A percentile compares a stretch with the other conserved stretches of the same genome.
Evolutionary conservation across 768 basidiomycete species (phyloP).

Genomic region (Lentinula sp.): DNA sequence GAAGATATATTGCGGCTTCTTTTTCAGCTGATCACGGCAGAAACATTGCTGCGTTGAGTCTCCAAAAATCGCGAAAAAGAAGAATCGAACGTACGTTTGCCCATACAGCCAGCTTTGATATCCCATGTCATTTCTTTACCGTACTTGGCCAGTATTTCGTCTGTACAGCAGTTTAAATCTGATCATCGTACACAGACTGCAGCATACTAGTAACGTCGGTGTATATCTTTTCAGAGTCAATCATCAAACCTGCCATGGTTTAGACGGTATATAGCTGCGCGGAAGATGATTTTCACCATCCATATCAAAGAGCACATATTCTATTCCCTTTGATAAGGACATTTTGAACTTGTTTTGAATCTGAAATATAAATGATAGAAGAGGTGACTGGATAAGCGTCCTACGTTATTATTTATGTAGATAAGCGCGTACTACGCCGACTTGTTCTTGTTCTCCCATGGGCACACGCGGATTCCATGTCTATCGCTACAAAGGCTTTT

Average conservation of each 20-base stretch:
- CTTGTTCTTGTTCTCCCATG: neutral
- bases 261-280: neutral
- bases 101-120: conserved; percentile 87
- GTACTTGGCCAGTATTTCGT: conserved; percentile 65
- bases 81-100: conserved; percentile 49
- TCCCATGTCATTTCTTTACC: conserved; percentile 84
- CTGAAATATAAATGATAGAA: no score
- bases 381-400: no score
- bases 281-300: conserved; percentile 30
- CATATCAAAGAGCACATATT: conserved; percentile 72
- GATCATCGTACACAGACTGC: neutral
- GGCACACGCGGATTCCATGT: neutral
- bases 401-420: no score
- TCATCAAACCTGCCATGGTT: conserved; percentile 49
- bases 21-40: conserved; percentile 59
- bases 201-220: conserved; percentile 70
- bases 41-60: no score
- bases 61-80: neutral
- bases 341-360: neutral
- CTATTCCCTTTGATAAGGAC: conserved; percentile 10
- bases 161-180: conserved; percentile 25
- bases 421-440: no score
- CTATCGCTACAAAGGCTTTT: conserved; percentile 17
- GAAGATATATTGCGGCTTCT: conserved; percentile 57
- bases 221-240: conserved; percentile 74